phyloP scores from a whole-genome alignment of 2,329 filamentous ascomycete genomes.

The Bertia moriformis region DNA sequence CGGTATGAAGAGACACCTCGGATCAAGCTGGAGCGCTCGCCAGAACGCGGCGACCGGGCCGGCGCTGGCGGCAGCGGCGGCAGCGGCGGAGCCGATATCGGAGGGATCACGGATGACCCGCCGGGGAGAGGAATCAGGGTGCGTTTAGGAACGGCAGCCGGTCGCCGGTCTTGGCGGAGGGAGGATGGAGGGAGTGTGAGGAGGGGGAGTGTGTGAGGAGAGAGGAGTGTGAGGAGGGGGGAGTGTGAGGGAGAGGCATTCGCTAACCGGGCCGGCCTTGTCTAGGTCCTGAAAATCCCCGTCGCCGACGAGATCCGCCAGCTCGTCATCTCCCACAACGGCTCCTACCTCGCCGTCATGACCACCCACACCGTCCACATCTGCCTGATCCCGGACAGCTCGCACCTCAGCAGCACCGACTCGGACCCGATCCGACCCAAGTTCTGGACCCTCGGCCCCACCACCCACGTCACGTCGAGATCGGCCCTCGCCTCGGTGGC shows the following conservation, averaged over 20 bases:
- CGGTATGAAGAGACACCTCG: slow-evolving; percentile 21
- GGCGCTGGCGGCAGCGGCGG: too few species aligned
- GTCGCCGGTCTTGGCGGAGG: slow-evolving; percentile 57
- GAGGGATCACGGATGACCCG: too few species aligned
- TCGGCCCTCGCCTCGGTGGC: slow-evolving; percentile 66
- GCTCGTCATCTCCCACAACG: slow-evolving; percentile 68
- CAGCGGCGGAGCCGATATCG: too few species aligned
- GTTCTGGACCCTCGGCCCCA: slow-evolving; percentile 82
- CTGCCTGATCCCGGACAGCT: slow-evolving; percentile 67
- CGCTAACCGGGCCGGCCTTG: slow-evolving; percentile 70
- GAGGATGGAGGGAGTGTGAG: slow-evolving; percentile 78
- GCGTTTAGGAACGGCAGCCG: slow-evolving; percentile 22
- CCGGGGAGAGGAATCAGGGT: slow-evolving; percentile 17
- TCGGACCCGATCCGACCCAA: slow-evolving; percentile 60
- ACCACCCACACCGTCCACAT: slow-evolving; percentile 82
- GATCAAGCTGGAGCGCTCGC: not conserved
- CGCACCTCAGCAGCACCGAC: slow-evolving; percentile 59
- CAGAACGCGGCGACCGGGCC: too few species aligned
- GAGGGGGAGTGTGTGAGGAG: slow-evolving; percentile 76
- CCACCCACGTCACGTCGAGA: slow-evolving; percentile 76
- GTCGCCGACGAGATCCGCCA: slow-evolving; percentile 74
- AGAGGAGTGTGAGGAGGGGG: too few species aligned
- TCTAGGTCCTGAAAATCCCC: slow-evolving; percentile 59
- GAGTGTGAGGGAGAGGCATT: too few species aligned
- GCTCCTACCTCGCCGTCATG: slow-evolving; percentile 69